These are phyloP conservation scores for Naganishia kalamii DNA, from an alignment of 768 basidiomycete genomes.

Conservation along the genomic window DNA sequence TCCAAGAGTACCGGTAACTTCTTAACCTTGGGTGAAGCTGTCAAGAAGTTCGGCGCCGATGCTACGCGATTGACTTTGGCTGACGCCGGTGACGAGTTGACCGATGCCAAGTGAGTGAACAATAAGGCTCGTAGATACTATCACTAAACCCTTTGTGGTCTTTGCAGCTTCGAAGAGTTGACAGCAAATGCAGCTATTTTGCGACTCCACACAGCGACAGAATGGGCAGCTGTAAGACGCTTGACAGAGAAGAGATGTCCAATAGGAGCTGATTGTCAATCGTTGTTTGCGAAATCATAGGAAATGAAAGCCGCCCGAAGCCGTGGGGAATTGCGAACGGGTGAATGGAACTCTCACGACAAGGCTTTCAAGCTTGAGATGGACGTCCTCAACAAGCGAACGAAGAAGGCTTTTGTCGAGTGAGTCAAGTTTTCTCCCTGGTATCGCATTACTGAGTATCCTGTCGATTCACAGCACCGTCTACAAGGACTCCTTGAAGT, in stretches of 20 bases:
- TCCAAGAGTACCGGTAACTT: constrained; percentile 94
- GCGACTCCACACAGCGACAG: constrained; percentile 78
- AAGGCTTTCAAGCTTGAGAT: constrained; percentile 84
- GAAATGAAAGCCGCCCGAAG: constrained; percentile 63
- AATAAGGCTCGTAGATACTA: not conserved
- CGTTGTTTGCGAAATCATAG: constrained; percentile 46
- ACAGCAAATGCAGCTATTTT: constrained; percentile 94
- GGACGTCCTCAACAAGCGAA: constrained; percentile 72
- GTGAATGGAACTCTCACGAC: constrained; percentile 68
- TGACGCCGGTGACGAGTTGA: constrained; percentile 93
- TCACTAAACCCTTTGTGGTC: not conserved
- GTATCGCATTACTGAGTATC: constrained; percentile 4
- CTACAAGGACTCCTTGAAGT: constrained; percentile 93
- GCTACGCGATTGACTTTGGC: constrained; percentile 85
- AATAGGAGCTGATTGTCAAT: not conserved
- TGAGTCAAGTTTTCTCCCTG: constrained; percentile 49
- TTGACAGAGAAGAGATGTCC: not conserved
- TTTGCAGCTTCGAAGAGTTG: constrained; percentile 77
- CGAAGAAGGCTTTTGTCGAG: constrained; percentile 74
- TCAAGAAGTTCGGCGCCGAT: constrained; percentile 94
- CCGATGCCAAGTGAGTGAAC: constrained; percentile 73
- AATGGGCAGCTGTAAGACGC: constrained; percentile 74
- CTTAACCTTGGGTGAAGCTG: constrained; percentile 77
- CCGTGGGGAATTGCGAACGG: constrained; percentile 60
- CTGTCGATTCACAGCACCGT: constrained; percentile 57